Conservation (phyloP, 192 early-diverging fungal genomes). For the Backusella tarrabulga region DNA sequence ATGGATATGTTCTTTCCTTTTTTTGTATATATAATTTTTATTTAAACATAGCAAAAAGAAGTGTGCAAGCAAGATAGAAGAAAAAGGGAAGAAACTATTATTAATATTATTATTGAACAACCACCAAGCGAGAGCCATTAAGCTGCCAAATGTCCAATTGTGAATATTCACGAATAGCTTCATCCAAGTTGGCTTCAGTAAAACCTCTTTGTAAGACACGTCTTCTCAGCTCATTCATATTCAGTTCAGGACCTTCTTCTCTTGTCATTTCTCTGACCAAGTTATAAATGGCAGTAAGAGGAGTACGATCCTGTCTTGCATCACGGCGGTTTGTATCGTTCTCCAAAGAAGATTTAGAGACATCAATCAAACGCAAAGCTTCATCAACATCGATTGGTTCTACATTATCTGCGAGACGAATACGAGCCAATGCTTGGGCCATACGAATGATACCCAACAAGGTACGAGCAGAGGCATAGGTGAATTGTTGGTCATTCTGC, state of each 20-base stretch:
- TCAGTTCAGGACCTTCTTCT: constrained; percentile 49
- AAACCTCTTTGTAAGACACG: constrained; percentile 76
- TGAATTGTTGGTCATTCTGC: constrained; percentile 58
- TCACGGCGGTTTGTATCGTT: constrained; percentile 47
- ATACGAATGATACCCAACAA: constrained; percentile 92
- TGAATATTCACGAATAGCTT: constrained; percentile 71
- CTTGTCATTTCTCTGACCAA: constrained; percentile 77
- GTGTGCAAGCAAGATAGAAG: neutral
- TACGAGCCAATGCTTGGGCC: constrained; percentile 86
- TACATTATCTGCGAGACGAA: constrained; percentile 78
- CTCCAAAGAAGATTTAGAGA: constrained; percentile 83
- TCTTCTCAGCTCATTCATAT: constrained; percentile 63
- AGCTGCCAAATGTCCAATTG: constrained; percentile 74
- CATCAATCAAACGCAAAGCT: constrained; percentile 86
- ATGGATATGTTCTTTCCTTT: neutral
- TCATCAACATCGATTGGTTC: constrained; percentile 84
- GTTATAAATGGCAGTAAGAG: constrained; percentile 68
- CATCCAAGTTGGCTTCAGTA: constrained; percentile 72
- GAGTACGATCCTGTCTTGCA: constrained; percentile 46
- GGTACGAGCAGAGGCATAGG: constrained; percentile 83
- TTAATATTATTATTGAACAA: constrained; percentile 23
- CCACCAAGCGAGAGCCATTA: constrained; percentile 48
- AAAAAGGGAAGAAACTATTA: neutral
- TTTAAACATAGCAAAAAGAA: constrained; percentile 6
- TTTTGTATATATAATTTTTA: neutral